These are phyloP conservation scores for Dioscorea dumetorum DNA, from an alignment of 106 monocot species.

Conservation along the genomic window DNA sequence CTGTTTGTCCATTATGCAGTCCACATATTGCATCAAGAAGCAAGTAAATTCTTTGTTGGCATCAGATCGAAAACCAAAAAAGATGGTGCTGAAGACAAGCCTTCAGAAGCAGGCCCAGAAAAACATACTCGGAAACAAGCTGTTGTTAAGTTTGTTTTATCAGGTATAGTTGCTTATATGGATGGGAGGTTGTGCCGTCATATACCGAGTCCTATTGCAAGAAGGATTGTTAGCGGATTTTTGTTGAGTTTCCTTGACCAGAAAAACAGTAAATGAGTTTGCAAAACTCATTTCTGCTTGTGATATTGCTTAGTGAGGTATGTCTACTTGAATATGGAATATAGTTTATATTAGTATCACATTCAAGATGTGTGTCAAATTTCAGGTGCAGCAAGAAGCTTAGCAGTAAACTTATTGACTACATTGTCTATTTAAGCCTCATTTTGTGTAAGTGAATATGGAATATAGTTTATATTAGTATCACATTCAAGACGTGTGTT, in stretches of 20 bases:
- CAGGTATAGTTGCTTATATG: conserved; percentile 71
- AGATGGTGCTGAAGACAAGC: conserved; percentile 5
- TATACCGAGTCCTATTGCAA: conserved; percentile 74
- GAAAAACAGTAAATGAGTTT: conserved; percentile 32
- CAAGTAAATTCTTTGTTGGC: conserved; percentile 29
- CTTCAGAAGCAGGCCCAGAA: conserved; percentile 5
- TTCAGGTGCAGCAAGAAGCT: too few species aligned
- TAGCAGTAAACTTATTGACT: too few species aligned
- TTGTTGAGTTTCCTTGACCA: conserved; percentile 71
- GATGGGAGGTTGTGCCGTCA: conserved; percentile 82
- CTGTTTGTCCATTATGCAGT: conserved; percentile 79
- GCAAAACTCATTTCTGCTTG: background rate
- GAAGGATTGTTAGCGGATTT: conserved; percentile 84
- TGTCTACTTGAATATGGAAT: too few species aligned
- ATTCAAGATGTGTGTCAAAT: too few species aligned
- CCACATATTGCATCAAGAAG: conserved; percentile 45
- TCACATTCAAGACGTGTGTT: too few species aligned
- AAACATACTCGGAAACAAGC: conserved; percentile 38
- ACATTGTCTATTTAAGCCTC: too few species aligned
- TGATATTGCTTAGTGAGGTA: too few species aligned
- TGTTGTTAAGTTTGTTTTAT: conserved; percentile 62
- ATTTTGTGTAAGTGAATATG: too few species aligned
- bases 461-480: too few species aligned
- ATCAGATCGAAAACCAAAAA: conserved; percentile 19
- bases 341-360: too few species aligned